Evolutionary conservation across 257 asterid species (phyloP).

Genomic region (Leonotis leonurus): DNA sequence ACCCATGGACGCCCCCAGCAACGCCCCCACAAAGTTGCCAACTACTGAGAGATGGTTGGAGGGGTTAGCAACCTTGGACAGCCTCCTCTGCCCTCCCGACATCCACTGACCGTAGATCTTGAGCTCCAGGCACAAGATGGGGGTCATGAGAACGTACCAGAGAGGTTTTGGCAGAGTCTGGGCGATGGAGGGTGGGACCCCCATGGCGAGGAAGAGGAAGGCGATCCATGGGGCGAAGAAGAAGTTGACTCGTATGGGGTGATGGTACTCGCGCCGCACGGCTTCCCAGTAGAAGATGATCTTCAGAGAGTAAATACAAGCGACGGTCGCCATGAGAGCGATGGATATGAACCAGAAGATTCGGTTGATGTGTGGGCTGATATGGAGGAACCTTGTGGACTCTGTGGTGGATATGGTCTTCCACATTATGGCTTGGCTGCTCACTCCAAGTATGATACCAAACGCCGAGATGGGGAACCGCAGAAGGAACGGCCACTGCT

Average conservation of each 20-base stretch:
- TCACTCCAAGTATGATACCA: conserved; percentile 80
- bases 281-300: conserved; percentile 76
- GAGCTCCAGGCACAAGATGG: conserved; percentile 60
- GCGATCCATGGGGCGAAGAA: conserved; percentile 93
- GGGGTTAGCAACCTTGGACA: conserved; percentile 91
- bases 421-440: conserved; percentile 98
- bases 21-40: conserved; percentile 83
- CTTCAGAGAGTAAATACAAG: conserved; percentile 44
- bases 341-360: conserved; percentile 56
- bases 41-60: conserved; percentile 73
- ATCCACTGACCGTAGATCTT: conserved; percentile 97
- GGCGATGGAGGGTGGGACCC: conserved; percentile 52
- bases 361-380: conserved; percentile 48
- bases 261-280: conserved; percentile 91
- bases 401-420: conserved; percentile 55
- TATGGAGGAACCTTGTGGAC: conserved; percentile 58
- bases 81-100: conserved; percentile 89
- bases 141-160: conserved; percentile 89
- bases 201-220: conserved; percentile 60
- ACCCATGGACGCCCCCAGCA: conserved; percentile 94
- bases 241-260: conserved; percentile 86
- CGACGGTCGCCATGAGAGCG: conserved; percentile 36
- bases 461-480: conserved; percentile 75
- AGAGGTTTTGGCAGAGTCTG: conserved; percentile 33
- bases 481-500: conserved; percentile 85